These are phyloP conservation scores for Fusarium proliferatum DNA, from an alignment of 2,329 filamentous ascomycete species.

Conservation along the genomic window DNA sequence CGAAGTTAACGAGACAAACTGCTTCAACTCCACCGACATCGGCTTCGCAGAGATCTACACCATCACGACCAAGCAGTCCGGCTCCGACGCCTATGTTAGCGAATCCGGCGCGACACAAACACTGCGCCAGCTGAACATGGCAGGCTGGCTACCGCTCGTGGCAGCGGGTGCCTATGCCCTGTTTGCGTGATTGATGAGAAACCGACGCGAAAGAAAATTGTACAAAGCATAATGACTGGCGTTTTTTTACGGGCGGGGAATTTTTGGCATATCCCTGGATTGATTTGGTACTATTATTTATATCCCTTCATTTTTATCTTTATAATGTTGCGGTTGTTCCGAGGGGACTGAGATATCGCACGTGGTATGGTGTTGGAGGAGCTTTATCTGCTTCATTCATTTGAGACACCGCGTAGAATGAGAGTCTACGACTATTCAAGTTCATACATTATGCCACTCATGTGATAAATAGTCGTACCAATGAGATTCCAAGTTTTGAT, in stretches of 20 bases:
- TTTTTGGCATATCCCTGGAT: conserved; percentile 29
- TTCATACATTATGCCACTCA: not conserved
- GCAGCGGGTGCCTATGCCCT: conserved; percentile 54
- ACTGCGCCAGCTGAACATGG: conserved; percentile 40
- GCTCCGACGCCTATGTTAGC: conserved; percentile 48
- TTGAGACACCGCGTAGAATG: conserved; percentile 4
- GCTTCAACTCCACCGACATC: conserved; percentile 86
- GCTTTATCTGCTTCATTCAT: conserved; percentile 18
- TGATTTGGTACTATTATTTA: conserved; percentile 9
- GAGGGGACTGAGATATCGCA: conserved; percentile 19
- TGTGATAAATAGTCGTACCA: not conserved
- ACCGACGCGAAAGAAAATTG: conserved; percentile 17
- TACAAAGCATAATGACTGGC: conserved; percentile 42
- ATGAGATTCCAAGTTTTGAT: not conserved
- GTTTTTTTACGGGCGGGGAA: conserved; percentile 32
- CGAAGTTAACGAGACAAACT: conserved; percentile 83
- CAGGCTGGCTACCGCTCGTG: conserved; percentile 57
- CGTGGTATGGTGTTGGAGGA: conserved; percentile 40
- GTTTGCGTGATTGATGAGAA: conserved; percentile 39
- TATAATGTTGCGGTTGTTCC: not conserved
- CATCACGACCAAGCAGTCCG: conserved; percentile 61
- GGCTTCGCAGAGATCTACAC: conserved; percentile 83
- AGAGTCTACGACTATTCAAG: conserved; percentile 1
- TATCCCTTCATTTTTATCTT: not conserved
- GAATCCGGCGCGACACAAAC: conserved; percentile 44